Percentiles rank a stretch among this genome's conserved stretches.
Conservation (phyloP, 306 rosid species). For the Datisca glomerata region DNA sequence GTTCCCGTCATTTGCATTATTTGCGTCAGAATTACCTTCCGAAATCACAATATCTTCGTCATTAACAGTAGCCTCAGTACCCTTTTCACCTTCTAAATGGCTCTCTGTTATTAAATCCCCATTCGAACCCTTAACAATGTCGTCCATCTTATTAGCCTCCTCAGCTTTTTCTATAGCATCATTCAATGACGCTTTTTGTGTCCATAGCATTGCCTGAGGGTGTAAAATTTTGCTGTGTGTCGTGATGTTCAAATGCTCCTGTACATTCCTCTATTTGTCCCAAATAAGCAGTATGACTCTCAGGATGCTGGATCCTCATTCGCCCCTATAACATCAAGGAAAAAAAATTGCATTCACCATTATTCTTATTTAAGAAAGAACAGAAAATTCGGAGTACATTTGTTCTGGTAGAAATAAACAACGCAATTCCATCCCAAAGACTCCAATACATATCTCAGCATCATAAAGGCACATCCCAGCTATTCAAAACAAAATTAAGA, state of each 20-base stretch:
- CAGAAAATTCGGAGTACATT: too few species aligned
- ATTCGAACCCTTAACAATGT: conserved; percentile 7
- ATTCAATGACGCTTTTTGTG: conserved; percentile 2
- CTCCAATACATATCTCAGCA: too few species aligned
- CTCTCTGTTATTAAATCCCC: conserved; percentile 2
- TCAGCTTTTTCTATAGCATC: conserved; percentile 1
- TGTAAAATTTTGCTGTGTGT: conserved; percentile 1
- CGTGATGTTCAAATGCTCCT: not conserved
- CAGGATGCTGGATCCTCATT: conserved; percentile 9
- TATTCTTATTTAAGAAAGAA: not conserved
- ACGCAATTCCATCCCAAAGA: too few species aligned
- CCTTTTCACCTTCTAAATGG: conserved; percentile 10
- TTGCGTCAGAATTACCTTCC: conserved; percentile 8
- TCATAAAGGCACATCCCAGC: too few species aligned
- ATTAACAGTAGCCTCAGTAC: conserved; percentile 1
- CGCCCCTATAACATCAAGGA: not conserved
- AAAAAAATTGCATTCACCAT: conserved; percentile 1
- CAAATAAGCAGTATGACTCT: conserved; percentile 5
- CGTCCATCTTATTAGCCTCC: conserved; percentile 4
- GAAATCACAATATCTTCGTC: conserved; percentile 4
- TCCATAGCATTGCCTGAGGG: conserved; percentile 3
- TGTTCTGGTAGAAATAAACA: too few species aligned
- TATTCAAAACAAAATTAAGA: too few species aligned
- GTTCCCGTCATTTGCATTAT: too few species aligned
- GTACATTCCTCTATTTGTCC: conserved; percentile 2